These are phyloP conservation scores for Mortierella claussenii DNA, from an alignment of 192 early-diverging fungal genomes.

Conservation along the genomic window DNA sequence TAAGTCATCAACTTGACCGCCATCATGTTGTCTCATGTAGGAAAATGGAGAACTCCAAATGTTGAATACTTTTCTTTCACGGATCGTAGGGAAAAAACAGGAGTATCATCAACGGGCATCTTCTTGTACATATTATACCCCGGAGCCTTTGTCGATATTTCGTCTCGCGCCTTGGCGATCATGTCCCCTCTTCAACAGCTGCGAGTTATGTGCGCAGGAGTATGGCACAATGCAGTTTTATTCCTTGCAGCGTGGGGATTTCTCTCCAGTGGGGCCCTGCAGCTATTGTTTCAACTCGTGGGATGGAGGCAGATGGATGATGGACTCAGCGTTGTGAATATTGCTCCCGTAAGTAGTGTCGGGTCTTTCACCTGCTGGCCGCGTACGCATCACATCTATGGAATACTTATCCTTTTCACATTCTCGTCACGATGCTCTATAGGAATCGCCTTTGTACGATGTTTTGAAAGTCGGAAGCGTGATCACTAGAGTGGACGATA, in stretches of 20 bases:
- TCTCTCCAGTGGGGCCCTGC: conserved; percentile 57
- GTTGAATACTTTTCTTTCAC: too few relatives aligned
- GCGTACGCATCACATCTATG: not conserved
- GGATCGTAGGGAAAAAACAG: conserved; percentile 70
- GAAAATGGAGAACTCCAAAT: too few relatives aligned
- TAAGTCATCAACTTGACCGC: conserved; percentile 34
- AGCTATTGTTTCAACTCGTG: conserved; percentile 43
- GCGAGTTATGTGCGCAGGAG: conserved; percentile 77
- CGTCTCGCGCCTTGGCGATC: conserved; percentile 51
- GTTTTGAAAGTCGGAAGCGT: conserved; percentile 58
- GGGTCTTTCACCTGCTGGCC: not conserved
- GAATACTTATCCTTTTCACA: too few relatives aligned
- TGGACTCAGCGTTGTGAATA: conserved; percentile 68
- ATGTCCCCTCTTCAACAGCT: conserved; percentile 61
- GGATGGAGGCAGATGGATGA: conserved; percentile 66
- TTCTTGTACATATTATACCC: conserved; percentile 78
- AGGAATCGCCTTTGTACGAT: conserved; percentile 60
- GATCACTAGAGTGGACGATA: conserved; percentile 58
- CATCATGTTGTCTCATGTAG: too few relatives aligned
- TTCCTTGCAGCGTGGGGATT: conserved; percentile 53
- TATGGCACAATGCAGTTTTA: conserved; percentile 77
- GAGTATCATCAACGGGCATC: conserved; percentile 69
- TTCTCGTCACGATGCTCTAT: not conserved
- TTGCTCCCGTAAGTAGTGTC: conserved; percentile 51
- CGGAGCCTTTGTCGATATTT: conserved; percentile 81